Percentiles rank a stretch among this genome's conserved stretches.
phyloP scores from a whole-genome alignment of 2,329 filamentous ascomycete species.

The Beauveria sp. region DNA sequence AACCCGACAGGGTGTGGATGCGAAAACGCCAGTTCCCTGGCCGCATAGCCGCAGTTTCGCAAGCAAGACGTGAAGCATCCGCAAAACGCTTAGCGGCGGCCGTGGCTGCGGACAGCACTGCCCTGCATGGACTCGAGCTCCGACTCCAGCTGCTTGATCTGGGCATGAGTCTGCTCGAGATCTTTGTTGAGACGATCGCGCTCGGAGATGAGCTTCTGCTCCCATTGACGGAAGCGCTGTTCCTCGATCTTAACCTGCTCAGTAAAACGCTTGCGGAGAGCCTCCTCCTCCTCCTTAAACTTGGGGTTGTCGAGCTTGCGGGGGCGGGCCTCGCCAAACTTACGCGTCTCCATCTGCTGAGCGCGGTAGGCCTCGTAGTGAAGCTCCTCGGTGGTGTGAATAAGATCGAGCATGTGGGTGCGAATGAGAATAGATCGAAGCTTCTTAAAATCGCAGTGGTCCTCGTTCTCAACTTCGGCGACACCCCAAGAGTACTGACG shows the following conservation, averaged over 20 bases:
- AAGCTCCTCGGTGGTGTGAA: constrained; percentile 98
- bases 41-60: constrained; percentile 23
- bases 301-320: constrained; percentile 99
- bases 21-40: constrained; percentile 15
- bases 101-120: constrained; percentile 81
- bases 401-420: constrained; percentile 98
- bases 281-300: constrained; percentile 99
- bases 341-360: constrained; percentile 99
- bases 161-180: constrained; percentile 92
- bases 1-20: constrained; percentile 24
- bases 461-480: constrained; percentile 98
- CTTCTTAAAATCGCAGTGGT: constrained; percentile 99
- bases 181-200: constrained; percentile 99
- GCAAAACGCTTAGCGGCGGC: constrained; percentile 62
- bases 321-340: constrained; percentile 95
- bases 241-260: constrained; percentile 99
- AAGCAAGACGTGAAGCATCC: constrained; percentile 4
- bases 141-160: constrained; percentile 82
- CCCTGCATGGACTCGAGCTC: constrained; percentile 94
- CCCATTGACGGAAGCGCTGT: constrained; percentile 98
- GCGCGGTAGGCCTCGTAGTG: constrained; percentile 99
- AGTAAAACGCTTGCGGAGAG: constrained; percentile 95
- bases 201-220: constrained; percentile 99
- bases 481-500: constrained; percentile 99
- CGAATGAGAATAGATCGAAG: constrained; percentile 97